Evolutionary conservation across 768 basidiomycete genomes (phyloP), one percentile per base, ranked within the genome.

Genomic region (Pisolithus orientalis): DNA sequence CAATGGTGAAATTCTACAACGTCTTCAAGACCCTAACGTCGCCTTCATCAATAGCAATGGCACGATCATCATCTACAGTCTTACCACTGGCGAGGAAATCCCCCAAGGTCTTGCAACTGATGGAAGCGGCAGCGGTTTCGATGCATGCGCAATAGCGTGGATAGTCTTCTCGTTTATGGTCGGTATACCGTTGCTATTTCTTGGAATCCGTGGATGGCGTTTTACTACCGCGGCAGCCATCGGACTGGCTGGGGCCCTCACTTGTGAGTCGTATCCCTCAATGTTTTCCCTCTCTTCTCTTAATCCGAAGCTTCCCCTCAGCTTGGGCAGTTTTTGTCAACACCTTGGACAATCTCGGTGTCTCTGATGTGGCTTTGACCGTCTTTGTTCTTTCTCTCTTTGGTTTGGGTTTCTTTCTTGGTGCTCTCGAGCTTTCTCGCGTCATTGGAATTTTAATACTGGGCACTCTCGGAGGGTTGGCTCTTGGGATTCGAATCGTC

Each of bases 301-400:
- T 46, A 47, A 46, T 51, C 25, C 4, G 44, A 42, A 21, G 17
- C 50, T 24, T 39, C 27, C 31, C 37, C 29, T 8, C 54, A 83
- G 83, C 79, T 5, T 87, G 84, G 84, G 74, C 80, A 6, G 79
- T 83, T 10, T 70, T 87, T 45, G 69, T 80, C 51, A 87, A 83
- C 63, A 75, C 80, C 1, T 64, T 80, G 3, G 68, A 72, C 53
- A 65, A 75, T 3, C 59, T 68, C 6, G 78, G 80, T 21, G 57
- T 84, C 10, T 65, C 79, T 0, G 85, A 87, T 60, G 51, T 77
- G 17, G 60, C 78, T 5, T 65, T 87, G 39, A 76, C 76, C 1
- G 53, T 73, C 38, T 71, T 82, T 48, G 69, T 78, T 7, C 52
- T 86, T 25, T 72, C 64, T 0, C 70, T 80, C 47, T 84, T 82